Base-by-base conservation (phyloP, 163 green algal genomes). In the Chloroidium sp. region DNA sequence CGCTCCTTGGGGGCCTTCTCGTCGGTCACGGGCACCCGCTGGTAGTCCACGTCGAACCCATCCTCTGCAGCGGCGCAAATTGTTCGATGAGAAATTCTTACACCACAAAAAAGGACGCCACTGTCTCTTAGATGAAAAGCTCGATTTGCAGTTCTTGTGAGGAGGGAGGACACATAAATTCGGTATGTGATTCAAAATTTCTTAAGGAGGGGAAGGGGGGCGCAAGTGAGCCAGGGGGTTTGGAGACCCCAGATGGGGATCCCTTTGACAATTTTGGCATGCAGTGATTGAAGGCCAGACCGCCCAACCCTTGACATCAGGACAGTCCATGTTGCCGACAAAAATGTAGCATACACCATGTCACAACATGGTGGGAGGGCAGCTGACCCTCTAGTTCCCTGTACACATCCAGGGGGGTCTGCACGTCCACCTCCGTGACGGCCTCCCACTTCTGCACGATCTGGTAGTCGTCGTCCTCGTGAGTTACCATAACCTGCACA, bases 1-100 rank as follows among this genome's bases (percentile, higher is more conserved):
- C 74, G 61, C 80, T 93, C 90, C 86, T 97, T 97, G 68, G 95
- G 94, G 10, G 93, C 95, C 88, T 98, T 98, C 85, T 98, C 95
- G 79, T 98, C 95, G 0, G 95, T 98, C 62, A 98, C 90, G 14
- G 95, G 95, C 59, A 98, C 90, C 0, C 95, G 87, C 74, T 93
- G 85, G 87, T 98, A 98, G 80, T 97, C 92, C 57, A 95, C 86
- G 62, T 90, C 80, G 68, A 88, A 92, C 1, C 86, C 85, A 59
- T 84, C 81, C 69, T 82, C 83, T 84, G 76, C 78, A 68, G 4
- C 57, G 36, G 36, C 36, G 36, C 36, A 36, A 36, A 36, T 36
- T 36, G 36, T 36, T 36, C 36, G 36, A 36, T 36, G 36, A 36
- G 36, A 36, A 36, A 36, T 36, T 36, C 36, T 36, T 36, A 36